A percentile compares a stretch with the other conserved stretches of the same genome.
Evolutionary conservation across 352 stramenopile genomes (phyloP).

Genomic region (Phytopythium ostracodes): DNA sequence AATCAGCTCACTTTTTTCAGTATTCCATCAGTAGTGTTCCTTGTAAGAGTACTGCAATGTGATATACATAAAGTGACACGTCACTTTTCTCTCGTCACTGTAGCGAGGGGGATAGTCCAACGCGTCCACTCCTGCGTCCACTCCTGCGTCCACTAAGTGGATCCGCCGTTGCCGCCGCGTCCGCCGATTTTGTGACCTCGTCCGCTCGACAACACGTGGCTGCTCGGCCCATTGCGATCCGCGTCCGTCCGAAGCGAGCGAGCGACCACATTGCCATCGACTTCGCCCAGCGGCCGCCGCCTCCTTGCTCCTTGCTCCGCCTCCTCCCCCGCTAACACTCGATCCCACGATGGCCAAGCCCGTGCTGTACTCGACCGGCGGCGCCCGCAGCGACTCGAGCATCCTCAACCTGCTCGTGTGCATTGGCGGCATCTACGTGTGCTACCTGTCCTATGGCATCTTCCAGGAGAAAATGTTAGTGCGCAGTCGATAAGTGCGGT

Average conservation of each 20-base stretch:
- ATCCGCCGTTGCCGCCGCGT: neutral
- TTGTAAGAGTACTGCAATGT: neutral
- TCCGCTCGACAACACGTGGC: slow-evolving; percentile 5
- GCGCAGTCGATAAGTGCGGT: too few species aligned
- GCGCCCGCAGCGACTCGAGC: slow-evolving; percentile 41
- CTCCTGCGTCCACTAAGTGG: slow-evolving; percentile 5
- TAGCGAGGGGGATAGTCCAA: neutral
- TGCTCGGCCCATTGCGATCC: slow-evolving; percentile 3
- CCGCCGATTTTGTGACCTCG: neutral
- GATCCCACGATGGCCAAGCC: slow-evolving; percentile 40
- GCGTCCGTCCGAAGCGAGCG: neutral
- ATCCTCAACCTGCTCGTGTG: slow-evolving; percentile 81
- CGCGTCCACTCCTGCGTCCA: neutral
- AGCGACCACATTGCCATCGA: neutral
- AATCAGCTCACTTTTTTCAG: neutral
- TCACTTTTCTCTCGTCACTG: neutral
- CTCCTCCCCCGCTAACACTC: neutral
- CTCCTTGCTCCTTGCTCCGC: neutral
- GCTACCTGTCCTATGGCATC: slow-evolving; percentile 91
- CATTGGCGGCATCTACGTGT: slow-evolving; percentile 89
- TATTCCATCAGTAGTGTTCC: neutral
- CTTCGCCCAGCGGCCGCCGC: neutral
- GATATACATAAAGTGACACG: neutral
- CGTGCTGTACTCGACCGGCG: slow-evolving; percentile 37
- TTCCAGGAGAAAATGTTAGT: slow-evolving; percentile 90